These are phyloP conservation scores for Syncephalastrum contaminatum DNA, from an alignment of 371 early-diverging fungal species.

Conservation along the genomic window DNA sequence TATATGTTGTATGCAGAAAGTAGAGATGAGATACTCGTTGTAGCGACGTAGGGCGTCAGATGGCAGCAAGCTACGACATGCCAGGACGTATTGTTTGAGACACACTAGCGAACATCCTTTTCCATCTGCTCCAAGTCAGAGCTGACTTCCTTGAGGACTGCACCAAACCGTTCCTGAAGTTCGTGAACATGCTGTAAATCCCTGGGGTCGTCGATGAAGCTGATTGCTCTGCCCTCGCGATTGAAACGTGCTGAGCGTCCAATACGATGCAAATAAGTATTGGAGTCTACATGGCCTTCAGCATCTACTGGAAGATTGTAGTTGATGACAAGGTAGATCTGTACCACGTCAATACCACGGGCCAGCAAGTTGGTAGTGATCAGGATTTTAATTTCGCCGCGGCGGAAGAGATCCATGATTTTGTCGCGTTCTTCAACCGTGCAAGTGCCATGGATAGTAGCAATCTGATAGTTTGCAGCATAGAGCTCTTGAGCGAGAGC, in stretches of 20 bases:
- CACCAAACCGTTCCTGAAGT: too few relatives aligned
- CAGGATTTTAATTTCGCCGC: slow-evolving; percentile 89
- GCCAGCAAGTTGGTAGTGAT: slow-evolving; percentile 96
- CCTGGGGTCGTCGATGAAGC: slow-evolving; percentile 71
- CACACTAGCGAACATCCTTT: not conserved
- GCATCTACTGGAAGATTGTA: slow-evolving; percentile 45
- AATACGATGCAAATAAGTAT: slow-evolving; percentile 97
- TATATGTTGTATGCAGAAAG: too few relatives aligned
- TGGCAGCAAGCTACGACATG: too few relatives aligned
- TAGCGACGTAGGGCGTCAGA: too few relatives aligned
- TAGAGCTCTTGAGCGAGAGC: slow-evolving; percentile 69
- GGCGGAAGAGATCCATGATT: slow-evolving; percentile 88
- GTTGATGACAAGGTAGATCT: slow-evolving; percentile 32
- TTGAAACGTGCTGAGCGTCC: slow-evolving; percentile 99
- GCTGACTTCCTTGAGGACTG: too few relatives aligned
- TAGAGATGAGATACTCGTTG: too few relatives aligned
- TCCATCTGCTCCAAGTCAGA: too few relatives aligned
- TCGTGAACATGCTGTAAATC: too few relatives aligned
- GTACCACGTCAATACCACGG: slow-evolving; percentile 94
- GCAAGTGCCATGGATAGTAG: slow-evolving; percentile 84
- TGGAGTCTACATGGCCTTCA: slow-evolving; percentile 69
- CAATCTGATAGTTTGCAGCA: slow-evolving; percentile 81
- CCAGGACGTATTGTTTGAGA: too few relatives aligned
- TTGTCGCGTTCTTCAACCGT: slow-evolving; percentile 82
- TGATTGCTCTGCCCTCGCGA: slow-evolving; percentile 92